Conservation (phyloP, 768 basidiomycete species). For the Fibroporia radiculosa region DNA sequence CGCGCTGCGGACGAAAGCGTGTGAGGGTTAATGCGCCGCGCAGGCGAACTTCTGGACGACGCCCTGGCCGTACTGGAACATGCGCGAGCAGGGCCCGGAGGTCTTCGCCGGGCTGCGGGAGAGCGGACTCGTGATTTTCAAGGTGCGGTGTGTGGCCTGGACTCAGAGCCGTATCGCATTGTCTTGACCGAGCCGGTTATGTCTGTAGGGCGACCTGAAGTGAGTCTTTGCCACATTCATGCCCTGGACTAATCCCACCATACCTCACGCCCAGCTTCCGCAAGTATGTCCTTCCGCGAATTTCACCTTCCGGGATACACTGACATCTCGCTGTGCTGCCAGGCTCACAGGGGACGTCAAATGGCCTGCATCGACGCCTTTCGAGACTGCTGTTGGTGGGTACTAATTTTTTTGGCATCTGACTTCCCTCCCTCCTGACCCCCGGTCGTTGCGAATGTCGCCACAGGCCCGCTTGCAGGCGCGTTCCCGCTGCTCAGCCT, state of each 20-base stretch:
- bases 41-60: slow-evolving; percentile 62
- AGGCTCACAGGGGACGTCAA: slow-evolving; percentile 84
- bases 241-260: not conserved
- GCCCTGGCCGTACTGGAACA: slow-evolving; percentile 70
- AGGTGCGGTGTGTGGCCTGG: slow-evolving; percentile 43
- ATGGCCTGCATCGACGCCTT: slow-evolving; percentile 81
- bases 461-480: slow-evolving; percentile 65
- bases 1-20: not conserved
- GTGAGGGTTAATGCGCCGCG: not conserved
- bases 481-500: slow-evolving; percentile 78
- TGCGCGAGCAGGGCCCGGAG: slow-evolving; percentile 43
- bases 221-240: slow-evolving; percentile 28
- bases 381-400: slow-evolving; percentile 64
- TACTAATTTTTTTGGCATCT: not conserved
- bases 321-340: slow-evolving; percentile 4
- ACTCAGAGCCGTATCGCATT: not conserved
- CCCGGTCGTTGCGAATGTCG: not conserved
- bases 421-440: too few relatives aligned
- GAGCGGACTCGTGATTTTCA: slow-evolving; percentile 76
- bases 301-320: not conserved
- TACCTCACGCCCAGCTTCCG: slow-evolving; percentile 49
- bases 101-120: slow-evolving; percentile 43
- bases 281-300: slow-evolving; percentile 46
- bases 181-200: not conserved
- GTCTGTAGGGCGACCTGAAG: slow-evolving; percentile 79